Conservation (phyloP, 495 filamentous ascomycete species). For the Cudoniella acicularis region DNA sequence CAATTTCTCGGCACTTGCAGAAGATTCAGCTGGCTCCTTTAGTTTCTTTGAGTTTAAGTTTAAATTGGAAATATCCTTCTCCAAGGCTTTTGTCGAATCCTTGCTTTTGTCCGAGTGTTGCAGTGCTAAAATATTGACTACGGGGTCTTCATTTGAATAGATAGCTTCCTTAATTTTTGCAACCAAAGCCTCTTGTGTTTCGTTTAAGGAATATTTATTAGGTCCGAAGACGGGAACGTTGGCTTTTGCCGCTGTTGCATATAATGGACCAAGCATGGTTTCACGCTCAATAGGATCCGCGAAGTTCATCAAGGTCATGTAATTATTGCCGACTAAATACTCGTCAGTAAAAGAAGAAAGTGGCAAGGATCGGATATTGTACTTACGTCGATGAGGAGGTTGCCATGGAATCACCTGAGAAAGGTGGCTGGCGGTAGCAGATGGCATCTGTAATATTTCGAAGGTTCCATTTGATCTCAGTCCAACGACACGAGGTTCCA, state of each 20-base stretch:
- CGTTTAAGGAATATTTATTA: constrained; percentile 18
- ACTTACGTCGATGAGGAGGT: constrained; percentile 22
- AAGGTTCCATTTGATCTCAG: constrained; percentile 65
- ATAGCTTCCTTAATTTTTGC: constrained; percentile 34
- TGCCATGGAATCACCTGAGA: constrained; percentile 38
- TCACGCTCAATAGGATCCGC: constrained; percentile 36
- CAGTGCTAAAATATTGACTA: constrained; percentile 27
- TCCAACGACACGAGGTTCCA: constrained; percentile 64
- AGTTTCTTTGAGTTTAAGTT: neutral
- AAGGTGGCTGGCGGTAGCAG: constrained; percentile 45
- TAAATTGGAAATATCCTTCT: neutral
- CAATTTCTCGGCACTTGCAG: neutral
- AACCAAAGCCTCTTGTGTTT: constrained; percentile 23
- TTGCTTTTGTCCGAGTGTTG: constrained; percentile 17
- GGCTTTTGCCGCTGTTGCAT: constrained; percentile 38
- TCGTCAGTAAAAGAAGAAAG: constrained; percentile 17
- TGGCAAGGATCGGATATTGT: constrained; percentile 4
- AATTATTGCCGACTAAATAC: constrained; percentile 37
- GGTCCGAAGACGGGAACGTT: constrained; percentile 43
- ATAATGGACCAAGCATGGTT: constrained; percentile 39
- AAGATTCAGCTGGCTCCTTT: neutral
- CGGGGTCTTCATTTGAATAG: constrained; percentile 15
- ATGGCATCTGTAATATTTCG: constrained; percentile 61
- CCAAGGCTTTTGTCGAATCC: neutral
- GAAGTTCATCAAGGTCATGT: constrained; percentile 43